phyloP scores from a whole-genome alignment of 2,329 filamentous ascomycete genomes.

The Ceratocystis harringtonii region DNA sequence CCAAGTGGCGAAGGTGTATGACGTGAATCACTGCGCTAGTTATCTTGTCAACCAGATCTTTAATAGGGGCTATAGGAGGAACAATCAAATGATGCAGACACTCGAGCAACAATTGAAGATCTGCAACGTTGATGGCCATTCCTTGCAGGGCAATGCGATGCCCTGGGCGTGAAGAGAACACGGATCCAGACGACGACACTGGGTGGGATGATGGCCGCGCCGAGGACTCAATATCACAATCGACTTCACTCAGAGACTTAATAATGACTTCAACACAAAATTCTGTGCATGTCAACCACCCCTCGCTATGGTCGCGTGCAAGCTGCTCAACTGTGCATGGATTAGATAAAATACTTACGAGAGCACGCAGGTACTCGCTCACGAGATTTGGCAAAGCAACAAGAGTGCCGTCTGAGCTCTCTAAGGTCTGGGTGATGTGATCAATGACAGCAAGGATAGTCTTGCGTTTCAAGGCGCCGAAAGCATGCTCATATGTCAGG shows the following conservation, averaged over 20 bases:
- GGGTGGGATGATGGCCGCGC: constrained; percentile 31
- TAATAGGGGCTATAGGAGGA: constrained; percentile 52
- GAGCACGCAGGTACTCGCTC: constrained; percentile 62
- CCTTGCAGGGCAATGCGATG: constrained; percentile 11
- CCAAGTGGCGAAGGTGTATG: constrained; percentile 42
- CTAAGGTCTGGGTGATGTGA: constrained; percentile 64
- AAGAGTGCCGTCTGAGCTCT: constrained; percentile 43
- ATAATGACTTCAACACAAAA: constrained; percentile 56
- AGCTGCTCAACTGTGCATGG: constrained; percentile 71
- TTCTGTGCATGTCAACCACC: constrained; percentile 54
- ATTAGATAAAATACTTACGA: constrained; percentile 55
- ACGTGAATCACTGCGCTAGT: constrained; percentile 27
- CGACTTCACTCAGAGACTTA: constrained; percentile 30
- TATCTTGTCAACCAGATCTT: background rate
- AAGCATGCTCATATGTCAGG: constrained; percentile 53
- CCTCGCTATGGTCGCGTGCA: constrained; percentile 35
- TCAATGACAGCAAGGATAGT: constrained; percentile 66
- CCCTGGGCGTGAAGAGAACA: constrained; percentile 17
- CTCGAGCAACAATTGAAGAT: constrained; percentile 40
- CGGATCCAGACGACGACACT: constrained; percentile 24
- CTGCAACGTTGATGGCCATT: constrained; percentile 19
- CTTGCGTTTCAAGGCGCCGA: constrained; percentile 54
- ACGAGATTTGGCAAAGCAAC: constrained; percentile 47
- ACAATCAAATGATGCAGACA: constrained; percentile 50
- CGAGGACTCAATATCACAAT: constrained; percentile 21